These are phyloP conservation scores for Pseudopithomyces maydicus DNA, from an alignment of 2,329 filamentous ascomycete genomes.

Conservation along the genomic window DNA sequence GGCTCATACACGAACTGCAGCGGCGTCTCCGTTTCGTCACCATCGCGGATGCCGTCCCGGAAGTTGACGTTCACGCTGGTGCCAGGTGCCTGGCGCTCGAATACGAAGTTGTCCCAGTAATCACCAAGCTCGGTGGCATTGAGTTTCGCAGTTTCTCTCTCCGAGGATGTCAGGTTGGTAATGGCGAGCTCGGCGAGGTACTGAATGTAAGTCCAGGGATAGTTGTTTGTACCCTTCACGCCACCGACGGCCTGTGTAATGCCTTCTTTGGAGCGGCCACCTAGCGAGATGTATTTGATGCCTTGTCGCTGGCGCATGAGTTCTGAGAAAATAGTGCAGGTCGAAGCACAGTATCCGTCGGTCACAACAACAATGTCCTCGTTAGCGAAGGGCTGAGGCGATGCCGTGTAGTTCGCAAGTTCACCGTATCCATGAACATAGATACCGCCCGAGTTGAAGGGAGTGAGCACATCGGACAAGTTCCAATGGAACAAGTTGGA, in stretches of 20 bases:
- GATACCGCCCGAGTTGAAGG: constrained; percentile 40
- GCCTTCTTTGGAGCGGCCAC: constrained; percentile 60
- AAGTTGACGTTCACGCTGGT: constrained; percentile 42
- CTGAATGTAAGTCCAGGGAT: constrained; percentile 39
- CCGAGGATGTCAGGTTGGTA: constrained; percentile 24
- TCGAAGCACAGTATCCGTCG: constrained; percentile 62
- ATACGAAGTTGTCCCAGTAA: constrained; percentile 38
- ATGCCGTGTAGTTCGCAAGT: constrained; percentile 49
- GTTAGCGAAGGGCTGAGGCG: constrained; percentile 56
- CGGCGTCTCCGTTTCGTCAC: constrained; percentile 51
- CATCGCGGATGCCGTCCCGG: constrained; percentile 50
- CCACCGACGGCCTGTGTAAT: constrained; percentile 65
- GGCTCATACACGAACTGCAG: constrained; percentile 66
- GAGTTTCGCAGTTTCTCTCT: constrained; percentile 31
- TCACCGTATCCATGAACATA: constrained; percentile 41
- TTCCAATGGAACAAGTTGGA: constrained; percentile 62
- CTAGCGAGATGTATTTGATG: constrained; percentile 63
- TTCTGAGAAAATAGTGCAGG: constrained; percentile 64
- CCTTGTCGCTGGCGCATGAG: constrained; percentile 58
- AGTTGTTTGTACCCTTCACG: constrained; percentile 61
- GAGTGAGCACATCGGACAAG: constrained; percentile 46
- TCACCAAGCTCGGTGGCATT: constrained; percentile 37
- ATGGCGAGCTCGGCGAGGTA: constrained; percentile 26
- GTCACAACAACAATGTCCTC: constrained; percentile 63
- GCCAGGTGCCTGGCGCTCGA: constrained; percentile 34